These are phyloP conservation scores for Tillandsia fasciculata DNA, from an alignment of 176 grass and related monocot genomes.

Conservation along the genomic window DNA sequence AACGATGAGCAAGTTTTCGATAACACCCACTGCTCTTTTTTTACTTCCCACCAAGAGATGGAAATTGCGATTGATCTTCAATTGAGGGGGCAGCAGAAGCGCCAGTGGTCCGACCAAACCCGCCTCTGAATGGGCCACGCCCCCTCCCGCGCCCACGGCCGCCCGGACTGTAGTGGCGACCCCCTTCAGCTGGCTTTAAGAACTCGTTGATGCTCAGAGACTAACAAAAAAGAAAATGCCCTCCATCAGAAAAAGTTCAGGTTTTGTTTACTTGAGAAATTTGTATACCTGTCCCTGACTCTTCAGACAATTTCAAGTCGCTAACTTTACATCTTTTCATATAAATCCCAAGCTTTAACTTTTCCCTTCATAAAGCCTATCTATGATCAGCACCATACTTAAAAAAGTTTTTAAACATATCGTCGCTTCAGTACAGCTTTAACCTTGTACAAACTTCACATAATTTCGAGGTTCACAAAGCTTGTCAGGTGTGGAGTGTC, in stretches of 20 bases:
- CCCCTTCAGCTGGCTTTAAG: constrained; percentile 71
- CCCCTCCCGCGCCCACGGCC: constrained; percentile 61
- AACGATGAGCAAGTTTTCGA: constrained; percentile 6
- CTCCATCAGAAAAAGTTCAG: background rate
- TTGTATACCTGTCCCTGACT: too few relatives aligned
- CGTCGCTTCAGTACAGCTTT: too few relatives aligned
- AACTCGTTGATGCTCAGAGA: constrained; percentile 80
- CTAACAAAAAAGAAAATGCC: constrained; percentile 21
- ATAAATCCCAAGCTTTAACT: too few relatives aligned
- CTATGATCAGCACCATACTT: too few relatives aligned
- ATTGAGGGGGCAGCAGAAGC: constrained; percentile 40
- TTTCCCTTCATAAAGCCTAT: too few relatives aligned
- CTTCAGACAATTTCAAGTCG: too few relatives aligned
- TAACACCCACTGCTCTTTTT: background rate
- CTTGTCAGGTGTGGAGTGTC: too few relatives aligned
- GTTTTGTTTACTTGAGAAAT: too few relatives aligned
- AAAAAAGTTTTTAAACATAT: too few relatives aligned
- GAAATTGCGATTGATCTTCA: constrained; percentile 66
- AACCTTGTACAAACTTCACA: too few relatives aligned
- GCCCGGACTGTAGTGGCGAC: constrained; percentile 31
- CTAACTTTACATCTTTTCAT: too few relatives aligned
- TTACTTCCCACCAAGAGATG: constrained; percentile 69
- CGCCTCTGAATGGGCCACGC: constrained; percentile 39
- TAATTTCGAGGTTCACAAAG: too few relatives aligned
- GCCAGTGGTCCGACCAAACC: constrained; percentile 25